phyloP scores from a whole-genome alignment of 2,329 filamentous ascomycete genomes.

The Aspergillus unguis region DNA sequence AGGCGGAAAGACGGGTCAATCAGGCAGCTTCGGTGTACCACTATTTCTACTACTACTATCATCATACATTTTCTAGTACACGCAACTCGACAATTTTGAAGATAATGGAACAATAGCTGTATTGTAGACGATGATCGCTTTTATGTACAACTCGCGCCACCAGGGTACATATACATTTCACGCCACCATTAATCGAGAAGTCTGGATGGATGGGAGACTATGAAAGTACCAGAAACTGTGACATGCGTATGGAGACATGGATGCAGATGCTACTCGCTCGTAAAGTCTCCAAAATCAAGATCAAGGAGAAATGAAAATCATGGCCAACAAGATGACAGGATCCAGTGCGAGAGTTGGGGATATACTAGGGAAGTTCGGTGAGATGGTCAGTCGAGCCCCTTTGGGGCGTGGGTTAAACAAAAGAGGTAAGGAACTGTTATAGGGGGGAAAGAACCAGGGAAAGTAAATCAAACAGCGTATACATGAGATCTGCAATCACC shows the following conservation, averaged over 20 bases:
- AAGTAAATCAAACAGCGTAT: conserved; percentile 26
- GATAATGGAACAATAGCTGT: background rate
- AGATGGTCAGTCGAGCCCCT: conserved; percentile 19
- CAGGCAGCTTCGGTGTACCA: too few species aligned
- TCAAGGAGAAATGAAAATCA: conserved; percentile 18
- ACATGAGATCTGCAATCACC: conserved; percentile 32
- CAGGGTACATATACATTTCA: conserved; percentile 32
- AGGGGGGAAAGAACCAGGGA: conserved; percentile 11
- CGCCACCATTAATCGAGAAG: conserved; percentile 20
- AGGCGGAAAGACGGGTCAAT: background rate
- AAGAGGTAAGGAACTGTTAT: conserved; percentile 9
- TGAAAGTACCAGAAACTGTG: conserved; percentile 21
- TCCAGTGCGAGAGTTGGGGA: conserved; percentile 12
- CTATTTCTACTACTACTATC: background rate
- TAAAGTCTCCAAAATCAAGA: conserved; percentile 20
- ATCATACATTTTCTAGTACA: background rate
- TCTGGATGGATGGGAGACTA: conserved; percentile 19
- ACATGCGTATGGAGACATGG: conserved; percentile 20
- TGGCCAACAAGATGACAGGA: conserved; percentile 19
- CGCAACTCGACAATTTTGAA: too few species aligned
- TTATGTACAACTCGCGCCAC: conserved; percentile 33
- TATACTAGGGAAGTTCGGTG: conserved; percentile 17
- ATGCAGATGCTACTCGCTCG: conserved; percentile 21
- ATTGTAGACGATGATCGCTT: conserved; percentile 23
- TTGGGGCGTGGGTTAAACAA: conserved; percentile 16